A percentile compares a stretch with the other conserved stretches of the same genome.
These are phyloP conservation scores for Hibiscus syriacus DNA, from an alignment of 345 rosid genomes.

Conservation along the genomic window DNA sequence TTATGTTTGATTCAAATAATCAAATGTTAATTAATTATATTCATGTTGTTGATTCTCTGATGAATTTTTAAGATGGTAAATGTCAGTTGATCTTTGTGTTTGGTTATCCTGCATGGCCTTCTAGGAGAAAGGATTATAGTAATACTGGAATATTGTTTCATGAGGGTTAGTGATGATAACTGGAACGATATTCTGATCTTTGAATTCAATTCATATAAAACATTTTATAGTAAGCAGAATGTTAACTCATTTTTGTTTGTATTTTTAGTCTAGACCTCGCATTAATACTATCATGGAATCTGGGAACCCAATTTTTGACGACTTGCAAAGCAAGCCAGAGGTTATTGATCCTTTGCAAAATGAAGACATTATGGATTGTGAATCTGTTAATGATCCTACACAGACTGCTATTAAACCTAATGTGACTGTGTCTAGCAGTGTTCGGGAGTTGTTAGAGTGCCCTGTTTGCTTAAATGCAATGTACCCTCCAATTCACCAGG, in stretches of 20 bases:
- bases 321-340: constrained; percentile 52
- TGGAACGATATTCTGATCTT: neutral
- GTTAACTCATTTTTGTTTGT: neutral
- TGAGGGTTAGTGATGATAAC: neutral
- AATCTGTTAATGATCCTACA: constrained; percentile 41
- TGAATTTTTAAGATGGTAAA: neutral
- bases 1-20: neutral
- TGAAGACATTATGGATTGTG: constrained; percentile 47
- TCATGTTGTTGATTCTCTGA: neutral
- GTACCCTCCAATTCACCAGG: constrained; percentile 92
- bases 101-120: neutral
- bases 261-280: constrained; percentile 7
- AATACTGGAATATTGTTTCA: too few relatives aligned
- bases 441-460: constrained; percentile 70
- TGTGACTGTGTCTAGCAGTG: constrained; percentile 57
- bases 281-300: constrained; percentile 39
- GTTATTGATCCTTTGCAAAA: constrained; percentile 53
- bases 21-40: neutral
- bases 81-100: neutral
- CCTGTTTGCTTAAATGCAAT: constrained; percentile 78
- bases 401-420: constrained; percentile 48
- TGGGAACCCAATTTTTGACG: constrained; percentile 45
- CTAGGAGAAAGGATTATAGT: neutral
- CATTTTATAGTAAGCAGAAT: neutral
- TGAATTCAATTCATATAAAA: neutral